phyloP scores from a whole-genome alignment of 768 basidiomycete species.

The Vararia minispora region DNA sequence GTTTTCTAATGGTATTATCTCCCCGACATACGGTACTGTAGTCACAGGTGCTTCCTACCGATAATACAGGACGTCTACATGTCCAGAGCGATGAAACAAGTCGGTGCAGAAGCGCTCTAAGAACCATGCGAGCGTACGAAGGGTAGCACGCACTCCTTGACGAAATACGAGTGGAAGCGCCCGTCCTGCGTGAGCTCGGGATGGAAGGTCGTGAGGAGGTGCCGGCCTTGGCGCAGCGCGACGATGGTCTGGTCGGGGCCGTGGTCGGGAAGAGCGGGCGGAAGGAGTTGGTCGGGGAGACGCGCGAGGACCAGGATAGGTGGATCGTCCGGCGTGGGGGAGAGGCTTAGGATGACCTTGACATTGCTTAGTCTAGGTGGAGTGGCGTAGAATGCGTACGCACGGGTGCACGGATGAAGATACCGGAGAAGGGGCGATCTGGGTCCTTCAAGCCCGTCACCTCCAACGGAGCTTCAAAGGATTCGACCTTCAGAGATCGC shows the following conservation, averaged over 20 bases:
- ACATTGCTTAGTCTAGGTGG: neutral
- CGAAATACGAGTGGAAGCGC: slow-evolving; percentile 88
- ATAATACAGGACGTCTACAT: no score
- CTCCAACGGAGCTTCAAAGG: slow-evolving; percentile 71
- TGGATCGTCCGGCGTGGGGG: slow-evolving; percentile 33
- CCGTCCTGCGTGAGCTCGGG: slow-evolving; percentile 84
- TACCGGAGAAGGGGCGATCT: slow-evolving; percentile 55
- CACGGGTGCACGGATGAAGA: slow-evolving; percentile 94
- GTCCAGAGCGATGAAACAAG: no score
- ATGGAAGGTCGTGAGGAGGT: slow-evolving; percentile 87
- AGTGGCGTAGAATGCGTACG: slow-evolving; percentile 17
- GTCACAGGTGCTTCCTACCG: no score
- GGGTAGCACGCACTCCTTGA: slow-evolving; percentile 57
- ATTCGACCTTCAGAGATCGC: slow-evolving; percentile 55
- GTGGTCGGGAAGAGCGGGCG: slow-evolving; percentile 30
- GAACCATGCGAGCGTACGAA: no score
- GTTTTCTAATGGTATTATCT: no score
- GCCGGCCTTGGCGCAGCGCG: slow-evolving; percentile 73
- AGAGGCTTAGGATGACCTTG: slow-evolving; percentile 55
- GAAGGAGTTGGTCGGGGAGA: slow-evolving; percentile 42
- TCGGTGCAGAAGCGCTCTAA: no score
- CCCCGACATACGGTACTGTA: no score
- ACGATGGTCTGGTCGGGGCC: slow-evolving; percentile 58
- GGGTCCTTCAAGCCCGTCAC: slow-evolving; percentile 54
- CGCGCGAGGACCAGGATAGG: slow-evolving; percentile 64